Percentiles rank a stretch among this genome's conserved stretches.
Conservation (phyloP, 2,329 filamentous ascomycete species). For the Trichoderma breve region DNA sequence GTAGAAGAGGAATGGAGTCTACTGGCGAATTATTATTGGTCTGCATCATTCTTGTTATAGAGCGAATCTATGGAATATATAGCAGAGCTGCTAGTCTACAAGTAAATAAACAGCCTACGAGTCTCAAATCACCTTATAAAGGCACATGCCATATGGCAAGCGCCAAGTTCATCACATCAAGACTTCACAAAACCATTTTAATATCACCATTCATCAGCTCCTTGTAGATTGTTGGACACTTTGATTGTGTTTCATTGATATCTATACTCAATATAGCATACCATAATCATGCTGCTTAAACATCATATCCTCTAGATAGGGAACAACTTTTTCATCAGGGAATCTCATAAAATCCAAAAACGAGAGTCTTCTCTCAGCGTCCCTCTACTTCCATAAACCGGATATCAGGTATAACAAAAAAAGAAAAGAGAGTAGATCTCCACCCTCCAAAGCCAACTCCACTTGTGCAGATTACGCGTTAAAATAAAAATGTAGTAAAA, state of each 20-base stretch:
- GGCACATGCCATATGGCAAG: no score
- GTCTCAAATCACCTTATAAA: no score
- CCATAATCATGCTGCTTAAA: background rate
- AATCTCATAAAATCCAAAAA: background rate
- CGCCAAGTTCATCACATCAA: background rate
- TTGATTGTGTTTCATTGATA: background rate
- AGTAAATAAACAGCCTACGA: no score
- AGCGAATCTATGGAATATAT: background rate
- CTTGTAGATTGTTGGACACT: background rate
- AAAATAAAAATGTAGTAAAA: background rate
- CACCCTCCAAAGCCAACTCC: background rate
- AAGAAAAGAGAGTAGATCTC: background rate
- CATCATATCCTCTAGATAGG: background rate
- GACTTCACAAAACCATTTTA: background rate
- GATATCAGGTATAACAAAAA: slow-evolving; percentile 2
- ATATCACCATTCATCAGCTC: background rate
- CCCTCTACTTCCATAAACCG: background rate
- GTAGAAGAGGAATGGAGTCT: background rate
- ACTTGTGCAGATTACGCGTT: background rate
- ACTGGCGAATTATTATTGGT: no score
- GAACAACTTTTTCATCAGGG: background rate
- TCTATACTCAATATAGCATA: background rate
- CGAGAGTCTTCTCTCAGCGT: background rate
- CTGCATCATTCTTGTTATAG: background rate
- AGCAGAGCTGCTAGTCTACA: no score